Base-by-base conservation (phyloP, 2,329 filamentous ascomycete genomes). In the Orbilia ellipsospora region DNA sequence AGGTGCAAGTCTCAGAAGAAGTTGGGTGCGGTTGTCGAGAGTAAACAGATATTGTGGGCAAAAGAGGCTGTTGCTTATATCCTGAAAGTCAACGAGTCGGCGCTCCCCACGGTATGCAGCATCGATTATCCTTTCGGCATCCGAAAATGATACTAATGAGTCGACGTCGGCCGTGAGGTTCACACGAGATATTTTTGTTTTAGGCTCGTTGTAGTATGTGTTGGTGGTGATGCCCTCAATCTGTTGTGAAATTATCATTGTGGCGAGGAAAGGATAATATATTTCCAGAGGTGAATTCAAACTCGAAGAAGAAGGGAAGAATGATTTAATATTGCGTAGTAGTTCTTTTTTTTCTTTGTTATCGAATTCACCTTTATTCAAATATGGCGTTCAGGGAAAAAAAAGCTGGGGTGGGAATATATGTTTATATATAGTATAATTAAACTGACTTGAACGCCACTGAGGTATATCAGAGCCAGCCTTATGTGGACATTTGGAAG, bases 11-110 rank as follows among this genome's bases (percentile, higher is more conserved):
- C 64, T 59, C 50, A 75, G 44, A 23, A 65, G 51, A 4, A 75
- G 59, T 26, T 60, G 64, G 36, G 26, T 61, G 44, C 50, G 51
- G 59, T 75, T 59, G 54, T 75, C 72, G 44, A 75, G 72, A 40
- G 72, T 75, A 36, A 75, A 61, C n/a, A 75, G 64, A 48, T 75
- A 75, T 61, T 75, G 72, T 12, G 72, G 60, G 54, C 45, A 60
- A 20, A 61, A 69, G 10, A 55, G 23, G 48, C 44, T 64, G 44
- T 57, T 57, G 20, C 44, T 56, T 16, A 75, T 20, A 23, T 69
- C 59, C 40, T 75, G 64, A 10, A 75, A 51, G 12, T 44, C 26
- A 15, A 54, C 6, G n/a, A 63, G 40, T 52, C 55, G 31, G 31
- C 60, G 44, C 36, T 68, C 54, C 51, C 72, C 72, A 18, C 69